Evolutionary conservation across 805 yeast species (phyloP).

Genomic region (Metschnikowia cubensis): DNA sequence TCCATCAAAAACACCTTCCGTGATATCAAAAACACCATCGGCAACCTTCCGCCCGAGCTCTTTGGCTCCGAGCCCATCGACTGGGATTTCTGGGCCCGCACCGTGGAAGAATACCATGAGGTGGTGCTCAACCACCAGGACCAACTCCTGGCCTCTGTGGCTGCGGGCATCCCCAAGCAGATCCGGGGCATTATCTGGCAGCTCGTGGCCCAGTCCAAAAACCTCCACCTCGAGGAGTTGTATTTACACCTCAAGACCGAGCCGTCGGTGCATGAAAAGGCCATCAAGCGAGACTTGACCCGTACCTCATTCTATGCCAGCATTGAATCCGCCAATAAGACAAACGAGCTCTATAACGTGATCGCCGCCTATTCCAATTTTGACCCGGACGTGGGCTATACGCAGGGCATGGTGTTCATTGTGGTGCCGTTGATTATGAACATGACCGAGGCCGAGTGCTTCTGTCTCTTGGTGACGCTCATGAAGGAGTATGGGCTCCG

Average conservation of each 20-base stretch:
- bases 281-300: constrained; percentile 75
- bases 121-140: constrained; percentile 62
- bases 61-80: constrained; percentile 38
- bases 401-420: constrained; percentile 97
- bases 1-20: constrained; percentile 40
- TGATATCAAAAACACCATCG: constrained; percentile 49
- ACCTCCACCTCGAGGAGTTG: constrained; percentile 55
- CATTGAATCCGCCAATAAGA: constrained; percentile 50
- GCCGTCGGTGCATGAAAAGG: constrained; percentile 62
- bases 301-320: constrained; percentile 78
- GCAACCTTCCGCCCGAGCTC: constrained; percentile 20
- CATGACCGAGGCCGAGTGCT: constrained; percentile 79
- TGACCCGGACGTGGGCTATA: constrained; percentile 94
- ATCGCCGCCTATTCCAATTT: constrained; percentile 79
- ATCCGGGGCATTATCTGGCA: constrained; percentile 93
- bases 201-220: constrained; percentile 74
- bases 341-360: constrained; percentile 64
- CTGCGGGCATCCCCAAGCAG: constrained; percentile 75
- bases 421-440: constrained; percentile 80
- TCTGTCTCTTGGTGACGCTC: constrained; percentile 70
- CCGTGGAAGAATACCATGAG: constrained; percentile 70
- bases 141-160: constrained; percentile 54
- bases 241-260: constrained; percentile 48
- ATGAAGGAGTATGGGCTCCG: constrained; percentile 86
- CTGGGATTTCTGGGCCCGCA: constrained; percentile 86